These are phyloP conservation scores for Candida ficus DNA, from an alignment of 805 yeast species.

Conservation along the genomic window DNA sequence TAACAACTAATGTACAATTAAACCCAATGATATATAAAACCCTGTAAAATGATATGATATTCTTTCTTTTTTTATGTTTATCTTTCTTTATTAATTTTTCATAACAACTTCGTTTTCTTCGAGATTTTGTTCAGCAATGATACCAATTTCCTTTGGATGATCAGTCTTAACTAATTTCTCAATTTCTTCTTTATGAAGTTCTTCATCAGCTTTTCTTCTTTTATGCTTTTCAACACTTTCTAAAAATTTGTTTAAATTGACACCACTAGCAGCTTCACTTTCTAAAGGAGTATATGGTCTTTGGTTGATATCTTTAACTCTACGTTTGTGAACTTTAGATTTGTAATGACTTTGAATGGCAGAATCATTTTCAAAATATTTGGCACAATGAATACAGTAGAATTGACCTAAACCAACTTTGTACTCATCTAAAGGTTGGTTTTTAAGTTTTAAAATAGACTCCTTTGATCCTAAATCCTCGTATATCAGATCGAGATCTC, in stretches of 20 bases:
- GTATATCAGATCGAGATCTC: conserved; percentile 79
- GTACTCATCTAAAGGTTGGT: conserved; percentile 84
- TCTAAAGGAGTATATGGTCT: conserved; percentile 87
- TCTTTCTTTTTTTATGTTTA: too few species aligned
- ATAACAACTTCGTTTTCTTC: conserved; percentile 23
- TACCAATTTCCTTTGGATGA: conserved; percentile 27
- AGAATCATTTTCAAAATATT: conserved; percentile 74
- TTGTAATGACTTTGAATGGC: conserved; percentile 70
- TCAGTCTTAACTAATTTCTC: conserved; percentile 23
- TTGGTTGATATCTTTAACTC: conserved; percentile 67
- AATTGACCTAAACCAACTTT: conserved; percentile 93
- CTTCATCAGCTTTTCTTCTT: conserved; percentile 42
- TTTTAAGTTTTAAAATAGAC: conserved; percentile 58
- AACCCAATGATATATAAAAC: background rate
- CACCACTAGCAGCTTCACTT: conserved; percentile 87
- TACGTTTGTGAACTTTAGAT: conserved; percentile 79
- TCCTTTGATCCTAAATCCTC: conserved; percentile 65
- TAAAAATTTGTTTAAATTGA: conserved; percentile 62
- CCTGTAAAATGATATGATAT: background rate
- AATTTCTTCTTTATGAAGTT: conserved; percentile 38
- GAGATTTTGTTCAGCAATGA: conserved; percentile 6
- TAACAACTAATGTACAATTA: conserved; percentile 5
- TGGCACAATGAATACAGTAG: conserved; percentile 92
- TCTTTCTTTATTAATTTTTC: conserved; percentile 14
- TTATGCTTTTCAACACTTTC: conserved; percentile 59